A percentile compares a stretch with the other conserved stretches of the same genome.
Conservation (phyloP, 352 stramenopile genomes). For the Blastocystis sp. region DNA sequence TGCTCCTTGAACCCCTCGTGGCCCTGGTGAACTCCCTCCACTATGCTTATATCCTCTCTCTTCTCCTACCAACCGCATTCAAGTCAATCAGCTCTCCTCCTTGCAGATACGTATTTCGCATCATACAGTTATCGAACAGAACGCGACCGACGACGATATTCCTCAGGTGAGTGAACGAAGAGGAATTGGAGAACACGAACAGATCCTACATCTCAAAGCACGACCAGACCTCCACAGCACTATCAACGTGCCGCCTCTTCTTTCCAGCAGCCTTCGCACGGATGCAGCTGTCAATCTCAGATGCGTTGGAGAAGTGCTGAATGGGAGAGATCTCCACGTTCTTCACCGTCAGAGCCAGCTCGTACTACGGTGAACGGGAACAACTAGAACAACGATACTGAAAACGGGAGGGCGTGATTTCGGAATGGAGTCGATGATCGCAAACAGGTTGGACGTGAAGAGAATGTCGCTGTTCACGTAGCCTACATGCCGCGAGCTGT, state of each 20-base stretch:
- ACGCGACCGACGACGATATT: conserved; percentile 36
- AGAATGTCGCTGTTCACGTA: conserved; percentile 61
- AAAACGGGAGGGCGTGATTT: neutral
- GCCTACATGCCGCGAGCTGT: neutral
- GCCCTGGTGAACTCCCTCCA: conserved; percentile 35
- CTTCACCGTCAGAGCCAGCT: conserved; percentile 10
- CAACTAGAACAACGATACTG: neutral
- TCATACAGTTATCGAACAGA: conserved; percentile 56
- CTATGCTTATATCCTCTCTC: neutral
- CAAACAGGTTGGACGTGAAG: conserved; percentile 1
- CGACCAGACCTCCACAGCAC: neutral
- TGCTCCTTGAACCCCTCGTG: conserved; percentile 33
- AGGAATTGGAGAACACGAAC: conserved; percentile 20
- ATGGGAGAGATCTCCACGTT: conserved; percentile 2
- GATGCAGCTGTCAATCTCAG: conserved; percentile 1
- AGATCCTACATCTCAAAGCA: conserved; percentile 23
- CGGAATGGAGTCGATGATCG: neutral
- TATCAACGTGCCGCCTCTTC: neutral
- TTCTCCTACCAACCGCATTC: neutral
- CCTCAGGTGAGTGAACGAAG: neutral
- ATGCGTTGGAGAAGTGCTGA: neutral
- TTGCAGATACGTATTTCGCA: conserved; percentile 41
- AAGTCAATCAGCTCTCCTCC: conserved; percentile 30
- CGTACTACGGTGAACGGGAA: conserved; percentile 11
- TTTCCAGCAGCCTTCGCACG: neutral